Conservation (phyloP, 2,329 filamentous ascomycete species). For the Neofusicoccum ribis region DNA sequence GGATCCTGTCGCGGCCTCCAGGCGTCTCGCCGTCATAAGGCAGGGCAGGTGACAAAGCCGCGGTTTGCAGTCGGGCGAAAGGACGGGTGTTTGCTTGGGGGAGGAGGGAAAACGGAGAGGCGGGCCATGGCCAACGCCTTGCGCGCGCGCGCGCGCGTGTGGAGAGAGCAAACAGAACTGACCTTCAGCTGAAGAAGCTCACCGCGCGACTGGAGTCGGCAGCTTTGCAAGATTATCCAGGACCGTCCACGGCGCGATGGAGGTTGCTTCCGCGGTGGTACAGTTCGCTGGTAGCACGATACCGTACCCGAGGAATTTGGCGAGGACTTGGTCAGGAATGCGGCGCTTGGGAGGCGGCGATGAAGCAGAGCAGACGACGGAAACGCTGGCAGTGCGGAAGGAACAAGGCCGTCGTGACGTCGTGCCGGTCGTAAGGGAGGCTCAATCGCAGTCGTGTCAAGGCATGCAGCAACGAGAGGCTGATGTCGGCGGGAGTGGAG, state of each 20-base stretch:
- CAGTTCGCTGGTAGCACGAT: constrained; percentile 28
- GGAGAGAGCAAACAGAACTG: constrained; percentile 31
- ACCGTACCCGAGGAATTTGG: constrained; percentile 24
- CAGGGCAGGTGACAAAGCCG: constrained; percentile 29
- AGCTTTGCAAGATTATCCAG: constrained; percentile 13
- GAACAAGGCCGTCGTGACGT: constrained; percentile 42
- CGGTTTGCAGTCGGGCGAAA: constrained; percentile 31
- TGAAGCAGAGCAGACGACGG: constrained; percentile 25
- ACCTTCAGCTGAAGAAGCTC: constrained; percentile 17
- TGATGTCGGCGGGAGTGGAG: constrained; percentile 11
- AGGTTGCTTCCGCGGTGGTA: constrained; percentile 24
- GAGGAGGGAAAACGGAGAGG: constrained; percentile 24
- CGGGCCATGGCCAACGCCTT: constrained; percentile 28
- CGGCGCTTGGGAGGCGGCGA: constrained; percentile 21
- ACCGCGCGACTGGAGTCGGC: constrained; percentile 19
- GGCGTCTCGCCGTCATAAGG: constrained; percentile 7
- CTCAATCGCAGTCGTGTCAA: constrained; percentile 29
- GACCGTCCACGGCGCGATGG: constrained; percentile 24
- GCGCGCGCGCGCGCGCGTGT: constrained; percentile 29
- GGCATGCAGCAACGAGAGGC: constrained; percentile 20
- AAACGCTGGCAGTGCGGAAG: constrained; percentile 43
- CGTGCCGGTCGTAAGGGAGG: constrained; percentile 42
- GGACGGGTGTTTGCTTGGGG: constrained; percentile 31
- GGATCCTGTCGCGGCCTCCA: neutral
- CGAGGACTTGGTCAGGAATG: constrained; percentile 23